Evolutionary conservation across 768 basidiomycete species (phyloP).

Genomic region (Myochromella boudieri): DNA sequence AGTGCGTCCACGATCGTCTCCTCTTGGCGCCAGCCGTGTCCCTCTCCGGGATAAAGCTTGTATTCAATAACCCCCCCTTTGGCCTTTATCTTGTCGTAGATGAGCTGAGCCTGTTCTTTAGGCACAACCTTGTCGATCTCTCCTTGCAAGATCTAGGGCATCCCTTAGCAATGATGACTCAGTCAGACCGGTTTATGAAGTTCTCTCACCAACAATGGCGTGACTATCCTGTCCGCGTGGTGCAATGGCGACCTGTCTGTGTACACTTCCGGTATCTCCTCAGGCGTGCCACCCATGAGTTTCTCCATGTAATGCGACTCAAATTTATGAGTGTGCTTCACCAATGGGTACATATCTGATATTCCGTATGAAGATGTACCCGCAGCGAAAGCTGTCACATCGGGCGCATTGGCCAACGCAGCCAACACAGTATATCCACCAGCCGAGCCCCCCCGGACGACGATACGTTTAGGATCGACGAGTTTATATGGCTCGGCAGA

Average conservation of each 20-base stretch:
- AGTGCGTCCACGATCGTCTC: constrained; percentile 54
- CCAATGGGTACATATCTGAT: constrained; percentile 57
- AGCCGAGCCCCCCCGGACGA: constrained; percentile 71
- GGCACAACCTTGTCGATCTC: constrained; percentile 63
- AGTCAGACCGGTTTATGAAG: neutral
- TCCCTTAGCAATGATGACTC: neutral
- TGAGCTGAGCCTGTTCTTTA: constrained; percentile 59
- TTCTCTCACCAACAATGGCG: constrained; percentile 59
- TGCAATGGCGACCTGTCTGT: constrained; percentile 60
- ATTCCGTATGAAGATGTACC: constrained; percentile 69
- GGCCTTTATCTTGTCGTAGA: constrained; percentile 51
- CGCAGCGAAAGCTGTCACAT: constrained; percentile 55
- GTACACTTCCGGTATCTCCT: constrained; percentile 58
- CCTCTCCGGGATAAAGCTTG: constrained; percentile 62
- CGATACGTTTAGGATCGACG: constrained; percentile 62
- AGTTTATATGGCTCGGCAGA: constrained; percentile 45
- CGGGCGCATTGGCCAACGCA: constrained; percentile 36
- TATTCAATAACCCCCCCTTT: constrained; percentile 57
- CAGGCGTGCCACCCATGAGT: constrained; percentile 59
- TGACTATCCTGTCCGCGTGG: constrained; percentile 59
- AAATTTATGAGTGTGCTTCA: constrained; percentile 71
- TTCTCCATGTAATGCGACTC: constrained; percentile 58
- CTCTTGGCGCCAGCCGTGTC: constrained; percentile 61
- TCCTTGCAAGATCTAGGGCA: constrained; percentile 65
- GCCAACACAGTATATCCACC: constrained; percentile 74